Evolutionary conservation across 768 basidiomycete genomes (phyloP).

Genomic region (Leccinum sublutescens): DNA sequence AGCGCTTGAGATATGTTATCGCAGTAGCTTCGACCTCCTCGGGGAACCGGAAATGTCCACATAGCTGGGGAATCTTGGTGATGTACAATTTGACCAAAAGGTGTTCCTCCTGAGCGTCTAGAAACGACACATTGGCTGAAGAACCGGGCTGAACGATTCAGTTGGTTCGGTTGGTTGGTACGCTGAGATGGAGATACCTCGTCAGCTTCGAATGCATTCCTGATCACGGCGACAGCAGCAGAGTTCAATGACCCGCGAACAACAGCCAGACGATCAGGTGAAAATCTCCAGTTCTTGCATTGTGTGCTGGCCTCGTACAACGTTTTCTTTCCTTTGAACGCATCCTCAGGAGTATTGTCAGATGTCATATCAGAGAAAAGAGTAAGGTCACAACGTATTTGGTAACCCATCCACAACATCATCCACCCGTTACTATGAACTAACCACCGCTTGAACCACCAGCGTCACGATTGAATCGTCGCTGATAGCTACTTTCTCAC

Average conservation of each 20-base stretch:
- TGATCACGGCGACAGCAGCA: slow-evolving; percentile 75
- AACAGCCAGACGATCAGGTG: slow-evolving; percentile 56
- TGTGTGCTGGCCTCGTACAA: slow-evolving; percentile 81
- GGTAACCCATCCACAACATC: not conserved
- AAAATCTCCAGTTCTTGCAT: slow-evolving; percentile 87
- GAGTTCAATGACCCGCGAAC: slow-evolving; percentile 69
- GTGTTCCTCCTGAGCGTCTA: slow-evolving; percentile 77
- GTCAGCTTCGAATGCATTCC: slow-evolving; percentile 72
- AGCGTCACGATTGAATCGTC: not conserved
- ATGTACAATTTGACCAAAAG: slow-evolving; percentile 87
- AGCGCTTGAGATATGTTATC: slow-evolving; percentile 88
- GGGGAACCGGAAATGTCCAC: slow-evolving; percentile 81
- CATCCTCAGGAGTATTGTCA: not conserved
- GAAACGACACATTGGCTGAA: slow-evolving; percentile 67
- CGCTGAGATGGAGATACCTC: slow-evolving; percentile 48
- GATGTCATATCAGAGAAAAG: not conserved
- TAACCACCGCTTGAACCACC: not conserved
- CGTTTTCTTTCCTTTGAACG: slow-evolving; percentile 30
- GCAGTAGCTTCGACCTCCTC: slow-evolving; percentile 95
- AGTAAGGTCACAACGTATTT: not conserved
- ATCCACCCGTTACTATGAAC: too few relatives aligned
- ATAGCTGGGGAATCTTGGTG: slow-evolving; percentile 81
- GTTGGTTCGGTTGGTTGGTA: not conserved
- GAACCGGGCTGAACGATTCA: slow-evolving; percentile 61
- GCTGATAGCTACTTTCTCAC: slow-evolving; percentile 16